These are phyloP conservation scores for Penicillium cataractarum DNA, from an alignment of 495 filamentous ascomycete genomes.

Conservation along the genomic window DNA sequence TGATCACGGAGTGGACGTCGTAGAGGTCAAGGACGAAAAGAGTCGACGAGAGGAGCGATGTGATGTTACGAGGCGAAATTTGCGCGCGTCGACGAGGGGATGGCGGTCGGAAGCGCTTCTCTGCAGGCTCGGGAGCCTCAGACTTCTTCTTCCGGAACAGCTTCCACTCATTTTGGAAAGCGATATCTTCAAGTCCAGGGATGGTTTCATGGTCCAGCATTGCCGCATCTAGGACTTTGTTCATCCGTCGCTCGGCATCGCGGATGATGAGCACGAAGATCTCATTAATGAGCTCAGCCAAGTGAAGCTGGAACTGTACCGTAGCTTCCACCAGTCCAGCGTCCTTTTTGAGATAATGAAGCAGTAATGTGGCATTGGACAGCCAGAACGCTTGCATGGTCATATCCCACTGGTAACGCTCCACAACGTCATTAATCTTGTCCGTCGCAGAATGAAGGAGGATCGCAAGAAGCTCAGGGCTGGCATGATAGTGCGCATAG, in stretches of 20 bases:
- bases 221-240: slow-evolving; percentile 88
- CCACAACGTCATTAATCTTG: slow-evolving; percentile 95
- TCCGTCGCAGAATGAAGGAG: slow-evolving; percentile 87
- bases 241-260: slow-evolving; percentile 96
- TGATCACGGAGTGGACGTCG: slow-evolving; percentile 97
- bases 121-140: slow-evolving; percentile 79
- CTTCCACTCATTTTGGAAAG: slow-evolving; percentile 98
- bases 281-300: slow-evolving; percentile 95
- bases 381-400: slow-evolving; percentile 99
- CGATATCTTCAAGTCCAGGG: slow-evolving; percentile 92
- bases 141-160: slow-evolving; percentile 90
- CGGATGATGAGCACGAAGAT: slow-evolving; percentile 98
- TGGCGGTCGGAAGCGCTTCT: slow-evolving; percentile 89
- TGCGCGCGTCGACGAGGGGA: slow-evolving; percentile 94
- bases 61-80: slow-evolving; percentile 90
- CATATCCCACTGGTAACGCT: slow-evolving; percentile 98
- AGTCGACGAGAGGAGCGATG: slow-evolving; percentile 94
- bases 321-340: slow-evolving; percentile 79
- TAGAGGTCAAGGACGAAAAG: slow-evolving; percentile 98
- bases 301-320: slow-evolving; percentile 85
- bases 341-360: slow-evolving; percentile 98
- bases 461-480: slow-evolving; percentile 76
- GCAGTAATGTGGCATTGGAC: slow-evolving; percentile 90
- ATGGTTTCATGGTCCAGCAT: slow-evolving; percentile 99
- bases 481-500: slow-evolving; percentile 97